These are phyloP conservation scores for Leccinum fibrillosum DNA, from an alignment of 768 basidiomycete species.

Conservation along the genomic window DNA sequence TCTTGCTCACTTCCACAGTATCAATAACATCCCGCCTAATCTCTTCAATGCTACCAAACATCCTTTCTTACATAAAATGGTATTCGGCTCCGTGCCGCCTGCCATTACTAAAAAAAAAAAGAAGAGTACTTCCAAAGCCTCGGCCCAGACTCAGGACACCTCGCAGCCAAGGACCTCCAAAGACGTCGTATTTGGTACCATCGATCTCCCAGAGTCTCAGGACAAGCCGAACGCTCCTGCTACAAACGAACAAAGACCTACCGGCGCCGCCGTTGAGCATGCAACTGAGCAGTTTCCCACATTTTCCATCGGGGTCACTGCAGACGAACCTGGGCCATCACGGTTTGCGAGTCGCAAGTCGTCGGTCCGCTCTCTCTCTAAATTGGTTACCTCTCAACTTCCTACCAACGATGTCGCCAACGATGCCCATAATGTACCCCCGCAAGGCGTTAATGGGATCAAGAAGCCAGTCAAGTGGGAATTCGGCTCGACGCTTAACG, in stretches of 20 bases:
- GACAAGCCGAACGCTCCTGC: background rate
- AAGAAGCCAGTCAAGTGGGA: slow-evolving; percentile 44
- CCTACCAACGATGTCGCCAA: background rate
- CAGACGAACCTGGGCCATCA: slow-evolving; percentile 32
- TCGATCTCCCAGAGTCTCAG: slow-evolving; percentile 30
- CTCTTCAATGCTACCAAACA: slow-evolving; percentile 13
- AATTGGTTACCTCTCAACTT: background rate
- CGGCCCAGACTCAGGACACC: slow-evolving; percentile 5
- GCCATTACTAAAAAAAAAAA: slow-evolving; percentile 16
- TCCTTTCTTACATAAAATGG: slow-evolving; percentile 6
- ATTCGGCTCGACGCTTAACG: slow-evolving; percentile 47
- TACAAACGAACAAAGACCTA: slow-evolving; percentile 5
- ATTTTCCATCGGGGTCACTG: slow-evolving; percentile 46
- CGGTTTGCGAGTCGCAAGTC: slow-evolving; percentile 27
- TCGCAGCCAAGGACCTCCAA: slow-evolving; percentile 9
- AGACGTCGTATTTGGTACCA: slow-evolving; percentile 53
- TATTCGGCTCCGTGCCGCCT: slow-evolving; percentile 18
- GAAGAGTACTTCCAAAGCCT: slow-evolving; percentile 1
- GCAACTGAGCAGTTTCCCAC: slow-evolving; percentile 30
- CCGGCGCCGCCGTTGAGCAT: slow-evolving; percentile 15
- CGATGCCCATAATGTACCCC: background rate
- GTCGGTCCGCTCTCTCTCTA: slow-evolving; percentile 19
- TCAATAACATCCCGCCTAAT: slow-evolving; percentile 13
- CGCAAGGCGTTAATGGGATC: slow-evolving; percentile 11
- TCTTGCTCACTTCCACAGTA: slow-evolving; percentile 16